Conservation (phyloP, 352 stramenopile species). For the Phytopythium helicoides region DNA sequence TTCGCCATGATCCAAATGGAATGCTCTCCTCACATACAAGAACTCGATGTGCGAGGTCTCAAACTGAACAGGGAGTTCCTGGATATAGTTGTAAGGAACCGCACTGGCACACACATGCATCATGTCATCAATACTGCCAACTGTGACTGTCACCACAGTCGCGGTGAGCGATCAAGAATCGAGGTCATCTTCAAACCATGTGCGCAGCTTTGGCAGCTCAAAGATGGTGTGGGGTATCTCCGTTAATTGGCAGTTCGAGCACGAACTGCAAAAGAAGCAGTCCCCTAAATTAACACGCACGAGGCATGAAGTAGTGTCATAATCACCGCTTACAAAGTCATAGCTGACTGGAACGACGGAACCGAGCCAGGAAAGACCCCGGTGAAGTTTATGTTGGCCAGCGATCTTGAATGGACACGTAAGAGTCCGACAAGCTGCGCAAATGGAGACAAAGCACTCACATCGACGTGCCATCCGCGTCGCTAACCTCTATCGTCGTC, state of each 20-base stretch:
- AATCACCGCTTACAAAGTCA: conserved; percentile 3
- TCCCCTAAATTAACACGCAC: neutral
- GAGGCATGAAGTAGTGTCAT: neutral
- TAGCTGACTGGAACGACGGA: conserved; percentile 4
- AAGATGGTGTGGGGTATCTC: conserved; percentile 30
- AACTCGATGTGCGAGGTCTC: conserved; percentile 24
- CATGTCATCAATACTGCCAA: too few relatives aligned
- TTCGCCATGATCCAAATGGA: neutral
- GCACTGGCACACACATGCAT: conserved; percentile 10
- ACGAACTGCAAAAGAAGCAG: conserved; percentile 26
- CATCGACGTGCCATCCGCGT: conserved; percentile 7
- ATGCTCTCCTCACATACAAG: conserved; percentile 20
- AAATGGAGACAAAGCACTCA: neutral
- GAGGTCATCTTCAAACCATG: conserved; percentile 19
- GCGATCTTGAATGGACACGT: neutral
- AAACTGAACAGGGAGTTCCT: conserved; percentile 31
- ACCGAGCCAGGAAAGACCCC: conserved; percentile 4
- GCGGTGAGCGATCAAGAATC: too few relatives aligned
- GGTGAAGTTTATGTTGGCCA: conserved; percentile 9
- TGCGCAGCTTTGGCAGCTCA: conserved; percentile 16
- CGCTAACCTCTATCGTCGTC: conserved; percentile 1
- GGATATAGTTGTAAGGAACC: conserved; percentile 20
- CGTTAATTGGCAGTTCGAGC: conserved; percentile 33
- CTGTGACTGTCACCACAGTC: too few relatives aligned
- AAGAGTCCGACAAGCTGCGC: neutral